Evolutionary conservation across 2,329 filamentous ascomycete genomes (phyloP).

Genomic region (Zelopaecilomyces penicillatus): DNA sequence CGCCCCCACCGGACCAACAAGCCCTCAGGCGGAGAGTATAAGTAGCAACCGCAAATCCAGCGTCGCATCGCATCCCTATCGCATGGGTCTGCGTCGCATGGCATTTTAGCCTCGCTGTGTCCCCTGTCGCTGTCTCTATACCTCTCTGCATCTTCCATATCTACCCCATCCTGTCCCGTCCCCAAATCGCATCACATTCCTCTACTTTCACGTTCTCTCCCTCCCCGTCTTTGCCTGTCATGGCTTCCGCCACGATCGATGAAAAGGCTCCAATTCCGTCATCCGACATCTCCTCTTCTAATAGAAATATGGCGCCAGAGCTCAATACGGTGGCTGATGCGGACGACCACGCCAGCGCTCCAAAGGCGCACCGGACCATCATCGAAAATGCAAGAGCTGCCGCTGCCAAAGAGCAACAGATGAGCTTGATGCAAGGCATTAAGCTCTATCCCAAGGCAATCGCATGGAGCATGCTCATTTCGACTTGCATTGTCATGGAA

Average conservation of each 20-base stretch:
- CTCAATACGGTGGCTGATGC: background rate
- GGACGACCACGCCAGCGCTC: conserved; percentile 12
- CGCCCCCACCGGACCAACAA: too few relatives aligned
- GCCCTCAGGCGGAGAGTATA: too few relatives aligned
- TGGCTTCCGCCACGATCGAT: conserved; percentile 1
- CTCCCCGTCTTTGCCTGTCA: background rate
- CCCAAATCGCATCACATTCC: background rate
- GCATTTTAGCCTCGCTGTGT: too few relatives aligned
- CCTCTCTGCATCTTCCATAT: too few relatives aligned
- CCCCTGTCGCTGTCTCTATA: too few relatives aligned
- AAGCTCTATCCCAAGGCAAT: conserved; percentile 81
- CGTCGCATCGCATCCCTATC: too few relatives aligned
- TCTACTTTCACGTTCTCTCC: background rate
- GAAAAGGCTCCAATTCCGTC: conserved; percentile 1
- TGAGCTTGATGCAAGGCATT: conserved; percentile 69
- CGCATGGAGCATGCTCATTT: conserved; percentile 74
- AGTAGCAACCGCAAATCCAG: too few relatives aligned
- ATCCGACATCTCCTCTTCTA: background rate
- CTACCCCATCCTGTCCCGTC: background rate
- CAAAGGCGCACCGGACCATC: conserved; percentile 20
- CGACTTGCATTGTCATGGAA: conserved; percentile 88
- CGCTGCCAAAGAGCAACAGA: conserved; percentile 55
- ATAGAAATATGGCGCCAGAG: background rate
- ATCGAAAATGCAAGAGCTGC: conserved; percentile 33
- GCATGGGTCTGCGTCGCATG: too few relatives aligned